phyloP scores from a whole-genome alignment of 2,329 filamentous ascomycete genomes.

The Mariannaea elegans region DNA sequence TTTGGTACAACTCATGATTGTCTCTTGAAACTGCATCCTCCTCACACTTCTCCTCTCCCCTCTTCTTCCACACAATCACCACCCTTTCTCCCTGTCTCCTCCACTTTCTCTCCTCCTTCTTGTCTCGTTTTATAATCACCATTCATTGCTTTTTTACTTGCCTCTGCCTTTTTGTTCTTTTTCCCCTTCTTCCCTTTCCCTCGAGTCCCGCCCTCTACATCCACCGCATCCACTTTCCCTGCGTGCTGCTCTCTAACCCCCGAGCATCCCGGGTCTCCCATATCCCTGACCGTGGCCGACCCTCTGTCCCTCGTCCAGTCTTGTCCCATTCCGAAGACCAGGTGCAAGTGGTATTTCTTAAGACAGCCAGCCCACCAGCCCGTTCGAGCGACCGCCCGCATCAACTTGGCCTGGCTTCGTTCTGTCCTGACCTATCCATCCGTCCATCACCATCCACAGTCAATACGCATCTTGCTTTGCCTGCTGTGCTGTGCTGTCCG shows the following conservation, averaged over 20 bases:
- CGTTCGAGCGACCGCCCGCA: slow-evolving; percentile 1
- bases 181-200: slow-evolving; percentile 1
- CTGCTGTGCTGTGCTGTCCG: slow-evolving; percentile 18
- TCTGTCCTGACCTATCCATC: slow-evolving; percentile 28
- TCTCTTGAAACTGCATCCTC: slow-evolving; percentile 7
- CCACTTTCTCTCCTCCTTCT: slow-evolving; percentile 21
- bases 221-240: background rate
- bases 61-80: slow-evolving; percentile 23
- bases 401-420: slow-evolving; percentile 3
- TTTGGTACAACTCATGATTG: background rate
- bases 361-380: slow-evolving; percentile 5
- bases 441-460: slow-evolving; percentile 2
- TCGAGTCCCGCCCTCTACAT: slow-evolving; percentile 6
- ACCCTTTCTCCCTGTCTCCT: slow-evolving; percentile 18
- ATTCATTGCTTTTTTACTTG: slow-evolving; percentile 1
- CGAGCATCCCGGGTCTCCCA: slow-evolving; percentile 17
- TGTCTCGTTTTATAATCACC: slow-evolving; percentile 15
- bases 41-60: slow-evolving; percentile 13
- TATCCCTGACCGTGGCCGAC: slow-evolving; percentile 8
- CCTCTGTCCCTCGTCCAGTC: slow-evolving; percentile 9
- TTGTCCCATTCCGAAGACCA: slow-evolving; percentile 9
- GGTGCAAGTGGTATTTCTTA: slow-evolving; percentile 7
- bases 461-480: slow-evolving; percentile 15
- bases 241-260: background rate
- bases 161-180: slow-evolving; percentile 5